Percentiles rank a stretch among this genome's conserved stretches.
Evolutionary conservation across 495 filamentous ascomycete species (phyloP).

Genomic region (Pyronema domesticum): DNA sequence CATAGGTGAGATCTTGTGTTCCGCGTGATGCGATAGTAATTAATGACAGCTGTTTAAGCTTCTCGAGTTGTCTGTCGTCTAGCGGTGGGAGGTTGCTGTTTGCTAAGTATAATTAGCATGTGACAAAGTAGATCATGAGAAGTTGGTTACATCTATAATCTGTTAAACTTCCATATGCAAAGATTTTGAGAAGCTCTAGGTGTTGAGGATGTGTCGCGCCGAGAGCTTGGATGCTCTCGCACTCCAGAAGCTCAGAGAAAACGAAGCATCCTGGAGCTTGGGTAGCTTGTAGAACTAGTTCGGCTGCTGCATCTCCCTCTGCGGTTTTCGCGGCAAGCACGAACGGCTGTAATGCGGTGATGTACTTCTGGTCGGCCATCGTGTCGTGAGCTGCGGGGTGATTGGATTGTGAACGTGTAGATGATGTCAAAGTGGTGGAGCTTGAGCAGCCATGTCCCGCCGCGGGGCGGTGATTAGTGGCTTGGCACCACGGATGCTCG

Average conservation of each 20-base stretch:
- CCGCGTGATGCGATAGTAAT: constrained; percentile 50
- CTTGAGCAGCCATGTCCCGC: no score
- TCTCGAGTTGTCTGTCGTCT: constrained; percentile 52
- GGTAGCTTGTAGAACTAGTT: constrained; percentile 75
- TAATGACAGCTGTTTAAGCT: constrained; percentile 82
- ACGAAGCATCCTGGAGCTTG: constrained; percentile 75
- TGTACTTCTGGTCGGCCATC: constrained; percentile 21
- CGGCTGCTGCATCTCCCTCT: constrained; percentile 62
- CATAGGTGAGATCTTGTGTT: constrained; percentile 49
- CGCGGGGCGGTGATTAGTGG: no score
- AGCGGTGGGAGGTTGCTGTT: constrained; percentile 48
- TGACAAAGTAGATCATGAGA: neutral
- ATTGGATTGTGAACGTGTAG: no score
- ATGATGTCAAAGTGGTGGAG: no score
- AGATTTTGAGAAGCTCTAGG: constrained; percentile 68
- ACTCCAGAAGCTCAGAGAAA: constrained; percentile 81
- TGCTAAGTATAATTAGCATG: constrained; percentile 1
- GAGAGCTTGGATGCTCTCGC: constrained; percentile 63
- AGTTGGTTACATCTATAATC: constrained; percentile 44
- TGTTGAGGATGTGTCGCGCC: constrained; percentile 32
- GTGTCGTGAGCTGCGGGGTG: neutral
- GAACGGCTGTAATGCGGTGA: constrained; percentile 46
- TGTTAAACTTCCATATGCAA: constrained; percentile 78
- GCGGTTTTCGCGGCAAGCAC: constrained; percentile 73
- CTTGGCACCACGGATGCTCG: no score